A percentile compares a stretch with the other conserved stretches of the same genome.
Conservation (phyloP, 306 rosid species). For the Lupinus albus region DNA sequence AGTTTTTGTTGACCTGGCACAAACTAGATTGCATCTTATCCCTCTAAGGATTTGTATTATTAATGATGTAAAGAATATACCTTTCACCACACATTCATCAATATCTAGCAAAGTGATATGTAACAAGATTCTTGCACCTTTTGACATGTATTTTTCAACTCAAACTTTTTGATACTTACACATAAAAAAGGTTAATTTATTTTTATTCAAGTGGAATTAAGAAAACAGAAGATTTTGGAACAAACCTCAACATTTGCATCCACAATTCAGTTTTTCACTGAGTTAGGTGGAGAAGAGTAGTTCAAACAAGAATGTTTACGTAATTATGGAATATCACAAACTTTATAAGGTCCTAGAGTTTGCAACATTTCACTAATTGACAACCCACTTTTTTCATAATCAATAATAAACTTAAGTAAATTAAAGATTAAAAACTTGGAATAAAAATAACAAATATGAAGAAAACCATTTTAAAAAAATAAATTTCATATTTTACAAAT, state of each 20-base stretch:
- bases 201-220: conserved; percentile 3
- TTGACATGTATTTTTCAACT: conserved; percentile 1
- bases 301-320: conserved; percentile 41
- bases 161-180: background rate
- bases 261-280: conserved; percentile 17
- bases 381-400: background rate
- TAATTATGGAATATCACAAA: background rate
- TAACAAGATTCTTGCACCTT: conserved; percentile 17
- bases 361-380: background rate
- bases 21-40: conserved; percentile 18
- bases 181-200: conserved; percentile 25
- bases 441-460: too few relatives aligned
- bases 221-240: conserved; percentile 18
- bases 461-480: too few relatives aligned
- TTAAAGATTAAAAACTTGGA: too few relatives aligned
- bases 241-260: conserved; percentile 38
- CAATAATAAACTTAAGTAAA: background rate
- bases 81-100: conserved; percentile 24
- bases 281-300: background rate
- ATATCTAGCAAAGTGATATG: conserved; percentile 17
- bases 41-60: background rate
- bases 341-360: too few relatives aligned
- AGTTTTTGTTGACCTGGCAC: too few relatives aligned
- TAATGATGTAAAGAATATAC: background rate
- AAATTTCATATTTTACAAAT: background rate